Conservation (phyloP, 805 yeast genomes). For the Pichia gijzeniarum region DNA sequence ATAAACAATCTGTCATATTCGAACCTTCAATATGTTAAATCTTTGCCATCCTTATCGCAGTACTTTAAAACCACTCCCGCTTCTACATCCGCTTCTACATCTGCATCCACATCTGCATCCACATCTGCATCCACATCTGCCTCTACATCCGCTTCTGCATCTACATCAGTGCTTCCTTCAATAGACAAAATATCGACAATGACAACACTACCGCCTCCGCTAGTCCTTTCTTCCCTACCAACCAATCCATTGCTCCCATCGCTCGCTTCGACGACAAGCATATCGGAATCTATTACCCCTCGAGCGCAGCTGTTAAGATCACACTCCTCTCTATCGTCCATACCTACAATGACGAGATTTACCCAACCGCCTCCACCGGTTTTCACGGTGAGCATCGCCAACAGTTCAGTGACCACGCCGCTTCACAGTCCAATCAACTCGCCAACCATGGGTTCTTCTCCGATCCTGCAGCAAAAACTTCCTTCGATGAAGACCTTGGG, state of each 20-base stretch:
- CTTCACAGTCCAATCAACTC: constrained; percentile 34
- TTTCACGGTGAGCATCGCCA: constrained; percentile 3
- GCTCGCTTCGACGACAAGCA: no score
- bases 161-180: constrained; percentile 3
- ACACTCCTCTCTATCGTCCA: not conserved
- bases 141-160: no score
- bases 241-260: not conserved
- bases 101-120: no score
- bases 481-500: constrained; percentile 48
- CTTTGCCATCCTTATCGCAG: constrained; percentile 46
- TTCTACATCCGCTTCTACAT: no score
- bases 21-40: constrained; percentile 38
- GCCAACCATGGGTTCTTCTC: constrained; percentile 18
- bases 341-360: not conserved
- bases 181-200: constrained; percentile 6
- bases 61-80: constrained; percentile 30
- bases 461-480: constrained; percentile 17
- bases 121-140: no score
- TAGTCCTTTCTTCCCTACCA: constrained; percentile 9
- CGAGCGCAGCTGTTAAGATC: not conserved
- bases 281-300: not conserved
- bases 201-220: constrained; percentile 8
- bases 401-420: constrained; percentile 30
- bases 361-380: not conserved
- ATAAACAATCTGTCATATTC: not conserved